Evolutionary conservation across 176 grass and related monocot genomes (phyloP).

Genomic region (Juncus inflexus): DNA sequence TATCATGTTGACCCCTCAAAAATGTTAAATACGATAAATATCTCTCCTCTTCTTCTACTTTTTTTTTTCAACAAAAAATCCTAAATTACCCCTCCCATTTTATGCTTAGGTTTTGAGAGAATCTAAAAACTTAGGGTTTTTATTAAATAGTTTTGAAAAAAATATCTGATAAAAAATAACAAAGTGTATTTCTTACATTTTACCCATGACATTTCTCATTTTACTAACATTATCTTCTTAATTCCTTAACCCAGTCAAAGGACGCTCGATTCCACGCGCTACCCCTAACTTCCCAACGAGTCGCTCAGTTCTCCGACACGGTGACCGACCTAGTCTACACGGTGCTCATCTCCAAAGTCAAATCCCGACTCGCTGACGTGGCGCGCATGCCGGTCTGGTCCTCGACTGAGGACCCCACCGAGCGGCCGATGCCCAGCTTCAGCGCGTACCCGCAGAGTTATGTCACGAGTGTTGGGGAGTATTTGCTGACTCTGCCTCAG

Average conservation of each 20-base stretch:
- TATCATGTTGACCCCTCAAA: too few relatives aligned
- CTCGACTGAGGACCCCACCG: slow-evolving; percentile 75
- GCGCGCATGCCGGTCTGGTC: slow-evolving; percentile 81
- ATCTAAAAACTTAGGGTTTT: too few relatives aligned
- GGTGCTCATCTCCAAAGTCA: slow-evolving; percentile 90
- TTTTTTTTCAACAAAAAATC: too few relatives aligned
- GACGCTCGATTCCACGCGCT: slow-evolving; percentile 92
- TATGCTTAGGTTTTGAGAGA: too few relatives aligned
- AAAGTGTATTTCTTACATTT: too few relatives aligned
- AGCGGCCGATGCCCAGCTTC: slow-evolving; percentile 89
- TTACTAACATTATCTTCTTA: slow-evolving; percentile 16
- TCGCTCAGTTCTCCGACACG: slow-evolving; percentile 76
- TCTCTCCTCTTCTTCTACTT: too few relatives aligned
- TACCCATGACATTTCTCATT: too few relatives aligned
- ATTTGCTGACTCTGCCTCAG: slow-evolving; percentile 95
- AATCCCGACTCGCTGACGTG: slow-evolving; percentile 66
- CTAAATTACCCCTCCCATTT: too few relatives aligned
- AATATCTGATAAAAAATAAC: too few relatives aligned
- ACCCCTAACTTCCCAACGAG: slow-evolving; percentile 81
- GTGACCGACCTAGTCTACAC: slow-evolving; percentile 95
- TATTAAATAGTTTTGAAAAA: too few relatives aligned
- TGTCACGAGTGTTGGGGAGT: slow-evolving; percentile 85
- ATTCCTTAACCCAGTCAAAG: slow-evolving; percentile 50
- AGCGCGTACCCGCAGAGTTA: slow-evolving; percentile 94
- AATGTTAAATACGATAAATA: too few relatives aligned